These are phyloP conservation scores for Pythium guiyangense DNA, from an alignment of 352 stramenopile genomes.

Conservation along the genomic window DNA sequence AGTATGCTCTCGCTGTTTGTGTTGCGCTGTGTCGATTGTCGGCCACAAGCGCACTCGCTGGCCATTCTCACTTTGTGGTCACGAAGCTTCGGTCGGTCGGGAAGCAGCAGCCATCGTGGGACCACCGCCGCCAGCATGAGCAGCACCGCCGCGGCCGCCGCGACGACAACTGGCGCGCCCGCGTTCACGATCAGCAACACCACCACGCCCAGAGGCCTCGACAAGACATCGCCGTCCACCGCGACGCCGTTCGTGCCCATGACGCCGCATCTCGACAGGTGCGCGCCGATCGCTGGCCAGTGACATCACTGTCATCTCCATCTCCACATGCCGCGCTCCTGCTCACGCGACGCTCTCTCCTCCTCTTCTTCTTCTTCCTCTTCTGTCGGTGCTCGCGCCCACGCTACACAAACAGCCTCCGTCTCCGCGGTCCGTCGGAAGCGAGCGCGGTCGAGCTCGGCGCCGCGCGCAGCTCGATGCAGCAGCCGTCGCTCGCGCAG, in stretches of 20 bases:
- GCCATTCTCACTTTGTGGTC: too few relatives aligned
- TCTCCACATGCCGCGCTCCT: conserved; percentile 3
- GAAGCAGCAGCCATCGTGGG: too few relatives aligned
- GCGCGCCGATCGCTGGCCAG: not conserved
- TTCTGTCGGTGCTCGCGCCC: conserved; percentile 10
- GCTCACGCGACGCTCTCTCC: conserved; percentile 8
- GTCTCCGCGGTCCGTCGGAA: conserved; percentile 20
- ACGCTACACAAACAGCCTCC: conserved; percentile 3
- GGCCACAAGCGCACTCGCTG: too few relatives aligned
- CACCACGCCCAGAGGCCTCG: not conserved
- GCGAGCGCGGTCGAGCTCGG: conserved; percentile 28
- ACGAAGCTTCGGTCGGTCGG: too few relatives aligned
- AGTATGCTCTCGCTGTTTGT: too few relatives aligned
- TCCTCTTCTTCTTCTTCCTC: not conserved
- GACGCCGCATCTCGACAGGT: conserved; percentile 35
- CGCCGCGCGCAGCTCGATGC: conserved; percentile 19
- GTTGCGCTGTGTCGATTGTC: too few relatives aligned
- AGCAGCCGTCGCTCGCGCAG: conserved; percentile 23
- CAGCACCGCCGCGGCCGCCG: too few relatives aligned
- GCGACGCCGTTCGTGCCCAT: conserved; percentile 19
- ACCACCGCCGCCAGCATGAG: too few relatives aligned
- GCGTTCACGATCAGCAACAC: not conserved
- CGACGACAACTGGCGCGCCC: too few relatives aligned
- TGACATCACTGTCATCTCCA: not conserved
- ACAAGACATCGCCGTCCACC: not conserved